Percentiles rank a stretch among this genome's conserved stretches.
Conservation (phyloP, 2,329 filamentous ascomycete genomes). For the Coleophoma eucalyptorum region DNA sequence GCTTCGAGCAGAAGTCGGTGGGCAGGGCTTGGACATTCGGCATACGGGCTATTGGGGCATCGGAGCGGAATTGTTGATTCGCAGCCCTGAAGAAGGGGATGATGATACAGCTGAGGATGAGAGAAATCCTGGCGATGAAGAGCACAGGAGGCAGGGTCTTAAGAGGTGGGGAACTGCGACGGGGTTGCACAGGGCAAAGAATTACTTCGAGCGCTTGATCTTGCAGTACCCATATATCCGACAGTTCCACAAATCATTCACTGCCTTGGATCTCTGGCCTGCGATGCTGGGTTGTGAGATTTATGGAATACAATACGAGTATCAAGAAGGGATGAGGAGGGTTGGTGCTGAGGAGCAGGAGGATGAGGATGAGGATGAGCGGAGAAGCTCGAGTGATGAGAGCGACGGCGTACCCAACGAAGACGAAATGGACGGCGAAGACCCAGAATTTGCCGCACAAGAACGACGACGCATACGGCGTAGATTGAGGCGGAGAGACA, state of each 20-base stretch:
- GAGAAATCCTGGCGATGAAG: background rate
- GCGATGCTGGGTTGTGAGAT: slow-evolving; percentile 80
- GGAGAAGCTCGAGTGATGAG: slow-evolving; percentile 7
- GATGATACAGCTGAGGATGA: background rate
- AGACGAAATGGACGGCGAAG: slow-evolving; percentile 15
- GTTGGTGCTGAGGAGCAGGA: slow-evolving; percentile 27
- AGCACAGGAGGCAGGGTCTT: background rate
- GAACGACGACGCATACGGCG: slow-evolving; percentile 9
- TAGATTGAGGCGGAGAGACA: slow-evolving; percentile 18
- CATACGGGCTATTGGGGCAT: slow-evolving; percentile 73
- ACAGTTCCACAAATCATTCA: slow-evolving; percentile 54
- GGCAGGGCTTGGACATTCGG: slow-evolving; percentile 63
- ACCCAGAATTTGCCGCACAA: slow-evolving; percentile 10
- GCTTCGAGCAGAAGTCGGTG: slow-evolving; percentile 54
- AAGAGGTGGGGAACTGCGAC: slow-evolving; percentile 35
- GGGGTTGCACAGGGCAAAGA: slow-evolving; percentile 53
- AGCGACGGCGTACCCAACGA: background rate
- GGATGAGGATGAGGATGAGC: slow-evolving; percentile 18
- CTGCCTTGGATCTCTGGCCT: slow-evolving; percentile 74
- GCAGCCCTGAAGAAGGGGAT: slow-evolving; percentile 28
- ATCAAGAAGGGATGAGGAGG: slow-evolving; percentile 37
- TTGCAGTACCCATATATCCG: slow-evolving; percentile 69
- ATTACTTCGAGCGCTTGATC: slow-evolving; percentile 77
- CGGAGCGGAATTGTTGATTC: slow-evolving; percentile 79
- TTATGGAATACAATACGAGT: slow-evolving; percentile 65